Conservation (phyloP, 169 alveolate genomes). For the Cyclospora cayetanensis region DNA sequence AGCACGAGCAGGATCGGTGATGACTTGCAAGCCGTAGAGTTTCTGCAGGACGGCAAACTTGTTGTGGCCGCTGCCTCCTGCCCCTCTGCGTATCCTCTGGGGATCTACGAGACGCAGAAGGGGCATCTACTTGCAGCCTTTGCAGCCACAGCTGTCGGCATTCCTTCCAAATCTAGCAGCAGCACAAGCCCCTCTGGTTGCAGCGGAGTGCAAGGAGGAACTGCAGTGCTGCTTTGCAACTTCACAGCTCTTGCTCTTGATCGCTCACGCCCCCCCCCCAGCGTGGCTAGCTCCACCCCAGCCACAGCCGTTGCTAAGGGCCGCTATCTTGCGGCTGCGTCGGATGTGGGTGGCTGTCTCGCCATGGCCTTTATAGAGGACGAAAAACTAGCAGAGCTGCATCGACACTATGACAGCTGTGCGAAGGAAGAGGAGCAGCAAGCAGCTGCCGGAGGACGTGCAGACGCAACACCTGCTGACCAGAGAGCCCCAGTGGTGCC, state of each 20-base stretch:
- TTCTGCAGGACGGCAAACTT: slow-evolving; percentile 33
- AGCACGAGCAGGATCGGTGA: slow-evolving; percentile 23
- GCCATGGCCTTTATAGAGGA: slow-evolving; percentile 15
- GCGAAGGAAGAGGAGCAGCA: not conserved
- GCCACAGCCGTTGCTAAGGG: slow-evolving; percentile 28
- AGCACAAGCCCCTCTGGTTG: not conserved
- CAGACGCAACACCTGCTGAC: not conserved
- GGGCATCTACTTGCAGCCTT: slow-evolving; percentile 13
- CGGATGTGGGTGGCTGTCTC: slow-evolving; percentile 37
- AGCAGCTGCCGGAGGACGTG: not conserved
- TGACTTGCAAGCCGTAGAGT: slow-evolving; percentile 27
- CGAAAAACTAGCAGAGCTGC: slow-evolving; percentile 6
- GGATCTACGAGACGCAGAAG: slow-evolving; percentile 21
- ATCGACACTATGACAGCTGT: slow-evolving; percentile 23
- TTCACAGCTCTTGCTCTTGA: not conserved
- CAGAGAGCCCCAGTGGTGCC: not conserved
- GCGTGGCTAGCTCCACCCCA: not conserved
- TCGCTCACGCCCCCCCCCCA: slow-evolving; percentile 41
- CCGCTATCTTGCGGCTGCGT: slow-evolving; percentile 11
- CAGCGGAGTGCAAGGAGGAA: not conserved
- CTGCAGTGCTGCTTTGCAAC: slow-evolving; percentile 45
- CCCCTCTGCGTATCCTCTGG: slow-evolving; percentile 4
- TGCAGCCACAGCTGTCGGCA: slow-evolving; percentile 1
- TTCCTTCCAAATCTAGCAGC: not conserved
- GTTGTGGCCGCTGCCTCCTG: slow-evolving; percentile 15